A percentile compares a stretch with the other conserved stretches of the same genome.
Evolutionary conservation across 2,329 filamentous ascomycete genomes (phyloP).

Genomic region (Penicillium sclerotigenum): DNA sequence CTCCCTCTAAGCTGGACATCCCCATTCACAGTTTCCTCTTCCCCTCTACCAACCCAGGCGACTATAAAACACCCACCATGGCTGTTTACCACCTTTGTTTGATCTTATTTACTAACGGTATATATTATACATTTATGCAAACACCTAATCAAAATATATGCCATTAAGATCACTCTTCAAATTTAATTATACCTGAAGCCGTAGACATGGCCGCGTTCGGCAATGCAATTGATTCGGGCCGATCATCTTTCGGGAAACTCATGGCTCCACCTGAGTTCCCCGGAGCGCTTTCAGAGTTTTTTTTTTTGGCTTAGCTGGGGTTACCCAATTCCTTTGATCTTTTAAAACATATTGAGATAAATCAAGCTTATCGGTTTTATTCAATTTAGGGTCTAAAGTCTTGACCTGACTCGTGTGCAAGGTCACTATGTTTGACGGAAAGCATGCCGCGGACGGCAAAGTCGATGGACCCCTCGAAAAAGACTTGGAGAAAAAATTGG

Average conservation of each 20-base stretch:
- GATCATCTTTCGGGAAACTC: slow-evolving; percentile 4
- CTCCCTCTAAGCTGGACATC: not conserved
- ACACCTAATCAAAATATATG: no score
- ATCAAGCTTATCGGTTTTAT: not conserved
- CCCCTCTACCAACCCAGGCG: not conserved
- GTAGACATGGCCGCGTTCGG: not conserved
- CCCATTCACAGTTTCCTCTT: not conserved
- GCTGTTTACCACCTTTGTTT: not conserved
- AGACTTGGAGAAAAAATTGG: slow-evolving; percentile 17
- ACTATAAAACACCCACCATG: not conserved
- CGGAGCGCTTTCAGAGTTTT: slow-evolving; percentile 6
- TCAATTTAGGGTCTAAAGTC: not conserved
- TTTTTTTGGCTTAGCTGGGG: slow-evolving; percentile 1
- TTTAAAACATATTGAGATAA: not conserved
- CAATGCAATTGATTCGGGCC: not conserved
- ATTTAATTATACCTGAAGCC: not conserved
- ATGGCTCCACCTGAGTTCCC: slow-evolving; percentile 6
- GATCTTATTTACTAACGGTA: not conserved
- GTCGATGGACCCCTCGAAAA: slow-evolving; percentile 12
- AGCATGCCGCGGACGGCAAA: slow-evolving; percentile 14
- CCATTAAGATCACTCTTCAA: not conserved
- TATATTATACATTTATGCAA: not conserved
- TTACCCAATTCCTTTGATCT: not conserved
- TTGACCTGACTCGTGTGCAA: not conserved
- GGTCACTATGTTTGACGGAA: slow-evolving; percentile 18